Conservation (phyloP, 495 filamentous ascomycete species). For the Penicillium simplicissimum region DNA sequence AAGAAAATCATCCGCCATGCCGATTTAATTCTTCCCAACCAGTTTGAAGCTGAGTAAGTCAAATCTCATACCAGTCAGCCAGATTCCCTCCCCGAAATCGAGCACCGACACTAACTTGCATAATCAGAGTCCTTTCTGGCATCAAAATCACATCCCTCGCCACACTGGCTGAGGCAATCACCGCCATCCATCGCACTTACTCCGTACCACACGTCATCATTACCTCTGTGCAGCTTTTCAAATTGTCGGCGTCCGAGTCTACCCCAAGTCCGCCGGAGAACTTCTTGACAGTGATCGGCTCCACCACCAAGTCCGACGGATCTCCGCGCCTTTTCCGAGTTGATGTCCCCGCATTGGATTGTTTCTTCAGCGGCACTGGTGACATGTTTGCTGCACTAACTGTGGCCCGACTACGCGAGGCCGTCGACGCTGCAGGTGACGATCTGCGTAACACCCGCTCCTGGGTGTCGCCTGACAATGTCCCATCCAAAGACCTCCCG, state of each 20-base stretch:
- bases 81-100: not conserved
- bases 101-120: slow-evolving; percentile 2
- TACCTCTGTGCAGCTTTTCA: slow-evolving; percentile 70
- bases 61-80: not conserved
- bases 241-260: slow-evolving; percentile 38
- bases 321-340: slow-evolving; percentile 78
- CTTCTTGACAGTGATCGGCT: slow-evolving; percentile 76
- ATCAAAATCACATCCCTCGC: slow-evolving; percentile 75
- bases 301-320: slow-evolving; percentile 61
- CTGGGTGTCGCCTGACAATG: slow-evolving; percentile 70
- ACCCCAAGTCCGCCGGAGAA: slow-evolving; percentile 39
- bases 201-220: slow-evolving; percentile 87
- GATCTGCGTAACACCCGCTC: slow-evolving; percentile 50
- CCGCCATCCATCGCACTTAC: slow-evolving; percentile 73
- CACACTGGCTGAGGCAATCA: slow-evolving; percentile 71
- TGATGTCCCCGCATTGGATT: slow-evolving; percentile 80
- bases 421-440: slow-evolving; percentile 49
- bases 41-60: slow-evolving; percentile 92
- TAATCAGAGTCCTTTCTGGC: slow-evolving; percentile 71
- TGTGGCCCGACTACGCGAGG: slow-evolving; percentile 86
- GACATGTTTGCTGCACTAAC: slow-evolving; percentile 97
- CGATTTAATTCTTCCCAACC: slow-evolving; percentile 92
- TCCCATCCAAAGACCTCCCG: slow-evolving; percentile 69
- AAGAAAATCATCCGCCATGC: slow-evolving; percentile 74
- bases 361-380: slow-evolving; percentile 92